Base-by-base conservation (phyloP, 306 rosid species). In the Rubus idaeus region DNA sequence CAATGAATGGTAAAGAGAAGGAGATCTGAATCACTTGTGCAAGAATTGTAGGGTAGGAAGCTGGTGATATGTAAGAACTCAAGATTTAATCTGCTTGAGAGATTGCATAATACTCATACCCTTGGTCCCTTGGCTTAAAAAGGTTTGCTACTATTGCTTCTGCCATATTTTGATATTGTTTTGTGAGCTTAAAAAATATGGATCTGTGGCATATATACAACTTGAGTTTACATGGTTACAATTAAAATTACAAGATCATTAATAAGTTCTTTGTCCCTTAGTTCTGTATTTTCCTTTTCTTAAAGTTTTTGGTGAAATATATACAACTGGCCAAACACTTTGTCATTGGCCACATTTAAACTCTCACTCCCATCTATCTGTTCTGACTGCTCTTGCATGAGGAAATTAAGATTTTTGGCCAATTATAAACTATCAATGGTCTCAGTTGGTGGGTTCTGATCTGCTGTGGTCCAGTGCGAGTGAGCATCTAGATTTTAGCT, bases 291-390 rank as follows among this genome's bases (percentile, higher is more conserved):
- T 11, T 35, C 20, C 11, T 62, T 6, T 62, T 35, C 68, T 62
- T 2, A 13, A 12, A 10, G 8, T 65, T 65, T 63, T 4, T 40
- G 30, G 13, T 65, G 70, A 40, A 65, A 65, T 41, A n/a, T 11
- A n/a, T 40, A 18, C 70, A 17, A 44, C 71, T n/a, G n/a, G 52
- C 71, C 52, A 67, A 42, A 18, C 18, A n/a, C 51, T 41, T 42
- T 67, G 30, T 67, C 71, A 42, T 20, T 67, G 52, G 52, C 18
- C 71, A 67, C 51, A 41, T 42, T 40, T n/a, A 10, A 9, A 67
- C 52, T 68, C 55, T 20, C 10, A 68, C 40, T 68, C n/a, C 73
- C 6, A 68, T 68, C 53, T 11, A 68, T 68, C 49, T 68, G n/a
- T 46, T 68, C 20, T 23, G 39, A 3, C 21, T 26, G 12, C 50